A percentile compares a stretch with the other conserved stretches of the same genome.
Conservation (phyloP, 2,329 filamentous ascomycete species). For the Calonectria pauciramosa region DNA sequence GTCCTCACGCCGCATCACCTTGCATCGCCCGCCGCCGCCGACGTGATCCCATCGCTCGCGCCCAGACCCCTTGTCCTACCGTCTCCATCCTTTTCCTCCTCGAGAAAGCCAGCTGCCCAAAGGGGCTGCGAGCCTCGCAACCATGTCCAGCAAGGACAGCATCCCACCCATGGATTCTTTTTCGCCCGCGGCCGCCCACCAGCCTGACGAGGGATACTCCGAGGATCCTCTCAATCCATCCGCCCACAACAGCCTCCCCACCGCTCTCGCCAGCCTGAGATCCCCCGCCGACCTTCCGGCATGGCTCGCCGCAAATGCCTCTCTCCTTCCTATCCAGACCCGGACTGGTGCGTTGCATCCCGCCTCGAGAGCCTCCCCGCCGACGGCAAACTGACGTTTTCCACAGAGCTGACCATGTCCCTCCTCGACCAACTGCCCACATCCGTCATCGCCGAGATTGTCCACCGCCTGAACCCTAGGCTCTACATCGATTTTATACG, state of each 20-base stretch:
- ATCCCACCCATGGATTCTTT: constrained; percentile 59
- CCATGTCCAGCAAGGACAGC: constrained; percentile 48
- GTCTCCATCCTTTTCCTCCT: constrained; percentile 7
- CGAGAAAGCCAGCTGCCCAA: constrained; percentile 27
- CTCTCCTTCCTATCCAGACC: constrained; percentile 61
- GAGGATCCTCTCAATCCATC: constrained; percentile 75
- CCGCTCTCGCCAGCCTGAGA: constrained; percentile 51
- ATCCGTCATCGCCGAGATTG: constrained; percentile 82
- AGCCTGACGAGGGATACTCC: constrained; percentile 89
- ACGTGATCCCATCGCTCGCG: not conserved
- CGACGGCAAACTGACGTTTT: constrained; percentile 28
- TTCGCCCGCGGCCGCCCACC: constrained; percentile 65
- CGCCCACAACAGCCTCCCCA: constrained; percentile 49
- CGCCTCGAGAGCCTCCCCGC: not conserved
- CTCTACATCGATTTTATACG: constrained; percentile 94
- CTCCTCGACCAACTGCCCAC: constrained; percentile 85
- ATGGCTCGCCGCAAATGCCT: constrained; percentile 65
- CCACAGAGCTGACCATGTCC: constrained; percentile 81
- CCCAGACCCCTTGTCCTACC: not conserved
- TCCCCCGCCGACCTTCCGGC: constrained; percentile 61
- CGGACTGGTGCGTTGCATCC: constrained; percentile 60
- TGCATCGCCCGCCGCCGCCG: constrained; percentile 10
- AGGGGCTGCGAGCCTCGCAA: constrained; percentile 39
- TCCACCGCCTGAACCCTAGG: constrained; percentile 83
- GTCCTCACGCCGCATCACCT: constrained; percentile 10